Base-by-base conservation (phyloP, 1,139 yeast species). In the Debaryomycetaceae sp. region DNA sequence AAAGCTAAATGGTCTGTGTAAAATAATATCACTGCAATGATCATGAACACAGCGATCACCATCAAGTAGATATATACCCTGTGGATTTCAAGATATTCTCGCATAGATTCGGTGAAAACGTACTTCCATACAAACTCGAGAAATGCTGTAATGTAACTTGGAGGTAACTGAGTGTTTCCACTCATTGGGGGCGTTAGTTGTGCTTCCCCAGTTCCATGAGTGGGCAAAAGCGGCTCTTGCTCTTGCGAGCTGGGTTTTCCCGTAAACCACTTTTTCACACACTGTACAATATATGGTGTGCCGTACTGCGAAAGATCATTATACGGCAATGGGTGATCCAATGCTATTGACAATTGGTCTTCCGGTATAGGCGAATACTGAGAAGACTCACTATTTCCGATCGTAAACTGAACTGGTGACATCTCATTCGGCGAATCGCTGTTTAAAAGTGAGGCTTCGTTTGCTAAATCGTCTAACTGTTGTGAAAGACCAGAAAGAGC, bases 201-300 rank as follows among this genome's bases (percentile, higher is more conserved):
- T 13, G 20, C 24, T 24, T 30, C 14, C 5, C 14, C 6, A 61
- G 65, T 36, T 48, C 51, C 23, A 56, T 64, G 52, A 54, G 64
- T 30, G 54, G 53, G 48, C 52, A 56, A 30, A 27, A 49, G 42
- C 9, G 52, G 53, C 20, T 40, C 39, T 54, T 60, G 40, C 54
- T 56, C 22, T 64, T 66, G 40, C 55, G 51, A 38, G 58, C 42
- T 24, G 6, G 17, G 53, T 47, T 66, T 65, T 59, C 31, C 55
- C 54, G 36, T 59, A 27, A 27, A 11, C 55, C 56, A 58, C 51
- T 6, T 62, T 60, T 39, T 62, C 55, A 39, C 60, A 53, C 24
- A 63, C 51, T 39, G 41, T 5, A 42, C 23, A 14, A 39, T 22
- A 27, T 27, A 27, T 7, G 31, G 31, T 27, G 8, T 7, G 8